Evolutionary conservation across 2,329 filamentous ascomycete genomes (phyloP), one percentile per base, ranked within the genome.

Genomic region (Exophiala spinifera): DNA sequence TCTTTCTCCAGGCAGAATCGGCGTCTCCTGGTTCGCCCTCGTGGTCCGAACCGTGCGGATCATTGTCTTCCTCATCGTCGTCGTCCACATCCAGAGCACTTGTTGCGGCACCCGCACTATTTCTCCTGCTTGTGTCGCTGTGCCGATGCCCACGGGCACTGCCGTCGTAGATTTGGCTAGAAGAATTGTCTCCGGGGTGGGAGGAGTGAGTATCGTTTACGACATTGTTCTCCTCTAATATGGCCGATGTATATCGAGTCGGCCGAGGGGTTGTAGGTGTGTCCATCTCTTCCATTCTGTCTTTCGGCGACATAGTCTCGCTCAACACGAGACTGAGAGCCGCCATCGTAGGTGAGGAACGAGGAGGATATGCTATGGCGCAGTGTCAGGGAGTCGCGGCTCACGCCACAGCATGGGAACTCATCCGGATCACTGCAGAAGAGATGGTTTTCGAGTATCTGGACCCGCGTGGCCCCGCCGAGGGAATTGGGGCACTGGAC

Each of bases 1-100:
- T 96, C 81, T 96, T 97, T 75, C 95, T 95, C 49, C 81, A 85
- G 7, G 88, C 87, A 59, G 86, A 82, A n/a, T 78, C 76, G 76
- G 66, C 64, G 45, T 87, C 84, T 10, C 79, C 83, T 53, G 80
- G 80, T 19, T 85, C 77, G 62, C 80, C 84, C 34, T 74, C 86
- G 46, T 81, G 81, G 57, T 89, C 88, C 11, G 87, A 88, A 28
- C 70, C 79, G 20, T 70, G 77, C 15, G 81, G 79, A 20, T 88
- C 87, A 48, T 80, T 85, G 53, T 89, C 88, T 2, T 23, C 85
- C 53, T 44, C 42, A 21, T 44, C 42, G 10, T 60, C 59, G n/a
- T 56, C 58, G 48, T 62, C 59, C 14, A 65, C 43, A 19, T 63
- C 63, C 60, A 63, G 62, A 3, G 47, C 34, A 39, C 55, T 52